Evolutionary conservation across 2,329 filamentous ascomycete species (phyloP).

Genomic region (Coniochaeta prunicola): DNA sequence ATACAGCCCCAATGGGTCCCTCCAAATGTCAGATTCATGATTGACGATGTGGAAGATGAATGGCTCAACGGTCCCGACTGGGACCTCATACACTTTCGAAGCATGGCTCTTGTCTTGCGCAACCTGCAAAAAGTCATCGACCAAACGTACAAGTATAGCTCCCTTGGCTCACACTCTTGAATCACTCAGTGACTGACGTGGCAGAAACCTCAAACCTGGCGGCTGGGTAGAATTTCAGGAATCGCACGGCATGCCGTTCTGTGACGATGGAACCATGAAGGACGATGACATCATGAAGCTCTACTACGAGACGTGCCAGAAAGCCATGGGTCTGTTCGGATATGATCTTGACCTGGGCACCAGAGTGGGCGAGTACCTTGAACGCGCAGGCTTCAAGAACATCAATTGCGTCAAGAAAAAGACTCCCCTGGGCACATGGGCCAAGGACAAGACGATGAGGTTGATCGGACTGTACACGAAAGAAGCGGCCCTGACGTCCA

Average conservation of each 20-base stretch:
- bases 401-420: slow-evolving; percentile 30
- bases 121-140: slow-evolving; percentile 35
- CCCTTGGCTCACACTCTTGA: background rate
- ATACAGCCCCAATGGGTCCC: slow-evolving; percentile 17
- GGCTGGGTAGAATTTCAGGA: slow-evolving; percentile 19
- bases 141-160: slow-evolving; percentile 25
- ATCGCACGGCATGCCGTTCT: slow-evolving; percentile 10
- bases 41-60: slow-evolving; percentile 45
- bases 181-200: background rate
- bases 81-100: slow-evolving; percentile 42
- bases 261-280: slow-evolving; percentile 14
- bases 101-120: slow-evolving; percentile 36
- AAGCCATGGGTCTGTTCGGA: slow-evolving; percentile 19
- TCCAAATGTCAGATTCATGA: slow-evolving; percentile 27
- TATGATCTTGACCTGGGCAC: slow-evolving; percentile 15
- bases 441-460: slow-evolving; percentile 32
- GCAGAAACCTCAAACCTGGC: slow-evolving; percentile 13
- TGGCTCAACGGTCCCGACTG: slow-evolving; percentile 39
- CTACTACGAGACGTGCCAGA: slow-evolving; percentile 17
- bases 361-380: slow-evolving; percentile 15
- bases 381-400: slow-evolving; percentile 31
- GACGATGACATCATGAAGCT: slow-evolving; percentile 7
- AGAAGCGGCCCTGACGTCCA: slow-evolving; percentile 5
- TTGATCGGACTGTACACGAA: slow-evolving; percentile 27
- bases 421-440: slow-evolving; percentile 40